phyloP scores from a whole-genome alignment of 805 yeast genomes.

The Lachancea lanzarotensis region DNA sequence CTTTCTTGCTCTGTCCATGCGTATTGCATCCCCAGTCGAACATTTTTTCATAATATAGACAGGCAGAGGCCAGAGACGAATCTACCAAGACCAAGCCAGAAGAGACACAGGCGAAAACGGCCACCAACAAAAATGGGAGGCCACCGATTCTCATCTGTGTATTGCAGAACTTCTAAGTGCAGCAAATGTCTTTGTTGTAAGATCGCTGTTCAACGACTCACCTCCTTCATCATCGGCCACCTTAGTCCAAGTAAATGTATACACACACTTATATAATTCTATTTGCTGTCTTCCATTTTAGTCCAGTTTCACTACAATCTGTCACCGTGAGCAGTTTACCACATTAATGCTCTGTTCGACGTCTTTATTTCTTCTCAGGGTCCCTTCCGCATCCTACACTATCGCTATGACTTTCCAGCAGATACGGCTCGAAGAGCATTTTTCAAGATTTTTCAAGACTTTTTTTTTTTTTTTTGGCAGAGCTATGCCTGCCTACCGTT shows the following conservation, averaged over 20 bases:
- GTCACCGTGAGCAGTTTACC: no score
- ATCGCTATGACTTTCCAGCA: neutral
- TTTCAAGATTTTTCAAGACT: neutral
- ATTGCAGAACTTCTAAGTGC: no score
- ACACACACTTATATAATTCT: no score
- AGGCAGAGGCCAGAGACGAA: conserved; percentile 36
- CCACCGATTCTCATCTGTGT: conserved; percentile 2
- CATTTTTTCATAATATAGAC: conserved; percentile 35
- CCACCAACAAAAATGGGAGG: neutral
- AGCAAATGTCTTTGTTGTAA: no score
- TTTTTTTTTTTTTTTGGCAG: neutral
- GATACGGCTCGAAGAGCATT: neutral
- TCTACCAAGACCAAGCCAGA: conserved; percentile 28
- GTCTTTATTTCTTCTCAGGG: no score
- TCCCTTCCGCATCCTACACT: neutral
- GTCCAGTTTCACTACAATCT: no score
- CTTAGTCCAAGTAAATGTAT: no score
- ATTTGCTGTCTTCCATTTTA: no score
- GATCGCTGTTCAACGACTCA: no score
- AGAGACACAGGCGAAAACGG: conserved; percentile 1
- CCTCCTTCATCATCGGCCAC: no score
- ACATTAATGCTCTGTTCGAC: no score
- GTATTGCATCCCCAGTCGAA: conserved; percentile 41
- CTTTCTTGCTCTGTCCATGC: conserved; percentile 29
- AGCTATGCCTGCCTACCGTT: no score